These are phyloP conservation scores for Protoeuglena noctilucae DNA, from an alignment of 139 green algal genomes.

Conservation along the genomic window DNA sequence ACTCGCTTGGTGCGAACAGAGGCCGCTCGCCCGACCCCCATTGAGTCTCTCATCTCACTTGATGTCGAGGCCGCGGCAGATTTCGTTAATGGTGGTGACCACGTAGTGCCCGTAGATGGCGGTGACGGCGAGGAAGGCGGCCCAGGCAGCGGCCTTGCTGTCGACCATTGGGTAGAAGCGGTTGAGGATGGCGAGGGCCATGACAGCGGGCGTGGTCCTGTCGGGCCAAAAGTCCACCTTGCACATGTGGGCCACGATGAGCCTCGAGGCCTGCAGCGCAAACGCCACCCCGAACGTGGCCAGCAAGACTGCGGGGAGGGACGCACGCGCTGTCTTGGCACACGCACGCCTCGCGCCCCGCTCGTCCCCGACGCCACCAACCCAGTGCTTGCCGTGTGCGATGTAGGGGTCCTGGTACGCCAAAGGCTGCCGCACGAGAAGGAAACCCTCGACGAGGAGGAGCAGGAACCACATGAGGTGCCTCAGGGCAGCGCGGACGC, in stretches of 20 bases:
- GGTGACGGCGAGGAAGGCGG: slow-evolving; percentile 17
- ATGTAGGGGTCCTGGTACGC: too few relatives aligned
- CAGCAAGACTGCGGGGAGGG: too few relatives aligned
- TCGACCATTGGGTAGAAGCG: slow-evolving; percentile 1
- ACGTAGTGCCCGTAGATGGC: slow-evolving; percentile 51
- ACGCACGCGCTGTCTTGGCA: too few relatives aligned
- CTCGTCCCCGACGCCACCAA: too few relatives aligned
- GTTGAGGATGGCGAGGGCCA: background rate
- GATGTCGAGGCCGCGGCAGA: slow-evolving; percentile 57
- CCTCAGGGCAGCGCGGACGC: slow-evolving; percentile 8
- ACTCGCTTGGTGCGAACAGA: too few relatives aligned
- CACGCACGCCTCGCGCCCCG: too few relatives aligned
- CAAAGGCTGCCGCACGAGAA: too few relatives aligned
- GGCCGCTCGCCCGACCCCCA: too few relatives aligned
- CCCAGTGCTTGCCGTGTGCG: too few relatives aligned
- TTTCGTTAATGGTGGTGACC: slow-evolving; percentile 38
- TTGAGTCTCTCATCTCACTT: too few relatives aligned
- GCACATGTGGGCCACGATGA: slow-evolving; percentile 84
- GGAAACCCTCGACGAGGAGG: slow-evolving; percentile 12
- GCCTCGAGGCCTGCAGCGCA: slow-evolving; percentile 35
- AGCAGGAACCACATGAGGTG: slow-evolving; percentile 24
- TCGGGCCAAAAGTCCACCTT: slow-evolving; percentile 55
- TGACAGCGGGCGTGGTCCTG: background rate
- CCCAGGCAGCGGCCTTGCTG: slow-evolving; percentile 11
- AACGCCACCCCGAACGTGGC: slow-evolving; percentile 20